A percentile compares a stretch with the other conserved stretches of the same genome.
Conservation (phyloP, 2,329 filamentous ascomycete species). For the Chaetomiaceae sp. region DNA sequence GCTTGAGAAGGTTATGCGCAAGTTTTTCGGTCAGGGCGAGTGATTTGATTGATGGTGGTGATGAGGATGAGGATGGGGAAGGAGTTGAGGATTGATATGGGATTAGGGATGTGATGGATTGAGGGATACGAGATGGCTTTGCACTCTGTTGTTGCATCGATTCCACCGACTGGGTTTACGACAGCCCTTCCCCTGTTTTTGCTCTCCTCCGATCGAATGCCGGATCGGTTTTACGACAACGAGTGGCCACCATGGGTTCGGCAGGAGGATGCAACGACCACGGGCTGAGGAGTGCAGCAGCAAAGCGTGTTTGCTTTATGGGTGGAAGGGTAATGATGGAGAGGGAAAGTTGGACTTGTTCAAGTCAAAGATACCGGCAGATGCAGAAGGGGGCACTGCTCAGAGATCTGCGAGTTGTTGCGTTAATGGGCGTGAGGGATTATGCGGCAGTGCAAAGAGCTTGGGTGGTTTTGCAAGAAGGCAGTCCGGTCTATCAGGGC, state of each 20-base stretch:
- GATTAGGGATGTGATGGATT: no score
- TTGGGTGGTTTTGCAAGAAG: background rate
- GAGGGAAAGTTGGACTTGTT: background rate
- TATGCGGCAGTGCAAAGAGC: background rate
- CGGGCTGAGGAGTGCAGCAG: background rate
- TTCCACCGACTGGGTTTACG: background rate
- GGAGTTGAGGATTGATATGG: no score
- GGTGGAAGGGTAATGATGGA: background rate
- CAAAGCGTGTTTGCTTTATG: background rate
- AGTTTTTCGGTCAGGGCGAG: constrained; percentile 54
- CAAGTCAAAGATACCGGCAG: constrained; percentile 1
- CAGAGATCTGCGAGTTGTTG: background rate
- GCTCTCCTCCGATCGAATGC: background rate
- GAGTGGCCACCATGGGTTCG: background rate
- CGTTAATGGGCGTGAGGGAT: background rate
- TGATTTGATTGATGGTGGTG: no score
- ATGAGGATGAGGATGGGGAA: no score
- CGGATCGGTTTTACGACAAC: background rate
- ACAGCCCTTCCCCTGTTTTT: background rate
- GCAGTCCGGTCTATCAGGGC: background rate
- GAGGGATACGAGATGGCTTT: background rate
- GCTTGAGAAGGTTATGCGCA: constrained; percentile 64
- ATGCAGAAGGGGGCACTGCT: background rate
- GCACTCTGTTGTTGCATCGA: background rate
- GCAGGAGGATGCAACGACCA: background rate